phyloP scores from a whole-genome alignment of 2,329 filamentous ascomycete species.

The Mariannaea sp. region DNA sequence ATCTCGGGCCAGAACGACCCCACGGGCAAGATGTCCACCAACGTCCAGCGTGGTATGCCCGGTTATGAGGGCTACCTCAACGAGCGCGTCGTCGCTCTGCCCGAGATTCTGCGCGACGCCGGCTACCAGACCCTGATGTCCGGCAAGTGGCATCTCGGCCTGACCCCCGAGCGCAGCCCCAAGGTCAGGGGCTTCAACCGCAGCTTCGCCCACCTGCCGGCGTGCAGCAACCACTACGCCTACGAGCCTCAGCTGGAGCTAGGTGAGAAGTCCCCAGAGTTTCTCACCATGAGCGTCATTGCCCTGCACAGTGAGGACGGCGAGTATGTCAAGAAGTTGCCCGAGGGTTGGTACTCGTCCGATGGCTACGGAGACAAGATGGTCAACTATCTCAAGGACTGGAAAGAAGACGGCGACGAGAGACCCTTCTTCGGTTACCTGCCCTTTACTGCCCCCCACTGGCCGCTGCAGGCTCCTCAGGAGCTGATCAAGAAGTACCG shows the following conservation, averaged over 20 bases:
- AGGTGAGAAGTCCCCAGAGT: slow-evolving; percentile 24
- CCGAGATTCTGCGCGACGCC: slow-evolving; percentile 59
- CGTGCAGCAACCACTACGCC: slow-evolving; percentile 57
- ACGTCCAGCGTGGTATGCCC: slow-evolving; percentile 29
- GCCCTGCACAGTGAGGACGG: slow-evolving; percentile 26
- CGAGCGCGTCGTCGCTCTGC: slow-evolving; percentile 56
- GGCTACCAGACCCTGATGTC: slow-evolving; percentile 62
- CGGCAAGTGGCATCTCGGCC: slow-evolving; percentile 48
- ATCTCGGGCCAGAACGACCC: slow-evolving; percentile 19
- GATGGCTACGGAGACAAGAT: slow-evolving; percentile 51
- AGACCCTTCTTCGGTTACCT: slow-evolving; percentile 37
- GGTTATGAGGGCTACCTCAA: slow-evolving; percentile 59
- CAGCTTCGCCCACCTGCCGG: slow-evolving; percentile 63
- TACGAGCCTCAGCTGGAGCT: slow-evolving; percentile 32
- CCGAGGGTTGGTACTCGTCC: slow-evolving; percentile 53
- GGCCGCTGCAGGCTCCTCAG: slow-evolving; percentile 63
- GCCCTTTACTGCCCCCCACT: slow-evolving; percentile 64
- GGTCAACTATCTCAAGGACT: slow-evolving; percentile 46
- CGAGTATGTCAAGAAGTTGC: slow-evolving; percentile 30
- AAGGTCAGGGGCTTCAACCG: slow-evolving; percentile 57
- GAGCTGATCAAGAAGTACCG: slow-evolving; percentile 61
- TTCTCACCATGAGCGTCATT: slow-evolving; percentile 26
- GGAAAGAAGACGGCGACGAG: slow-evolving; percentile 35
- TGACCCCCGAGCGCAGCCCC: slow-evolving; percentile 24
- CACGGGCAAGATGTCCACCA: slow-evolving; percentile 21